phyloP scores from a whole-genome alignment of 495 filamentous ascomycete genomes.

The Cairneyella variabilis region DNA sequence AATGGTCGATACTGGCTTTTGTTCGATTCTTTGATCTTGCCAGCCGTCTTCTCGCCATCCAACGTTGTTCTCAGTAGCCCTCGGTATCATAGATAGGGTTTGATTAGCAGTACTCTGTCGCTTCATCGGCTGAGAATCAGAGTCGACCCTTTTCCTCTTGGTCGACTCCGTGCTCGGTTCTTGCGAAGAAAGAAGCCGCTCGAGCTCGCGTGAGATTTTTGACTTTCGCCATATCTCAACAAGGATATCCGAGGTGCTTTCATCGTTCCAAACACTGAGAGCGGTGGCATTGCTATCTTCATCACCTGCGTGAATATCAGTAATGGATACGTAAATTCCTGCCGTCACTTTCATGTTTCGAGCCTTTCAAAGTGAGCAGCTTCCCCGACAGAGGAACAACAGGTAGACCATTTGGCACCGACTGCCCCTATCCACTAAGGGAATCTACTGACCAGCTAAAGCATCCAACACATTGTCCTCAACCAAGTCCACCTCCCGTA shows the following conservation, averaged over 20 bases:
- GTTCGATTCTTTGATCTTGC: neutral
- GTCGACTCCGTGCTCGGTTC: slow-evolving; percentile 9
- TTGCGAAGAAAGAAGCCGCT: slow-evolving; percentile 47
- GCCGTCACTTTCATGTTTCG: too few species aligned
- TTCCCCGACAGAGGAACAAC: too few species aligned
- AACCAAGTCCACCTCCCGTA: slow-evolving; percentile 22
- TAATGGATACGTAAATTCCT: neutral
- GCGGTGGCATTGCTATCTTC: slow-evolving; percentile 10
- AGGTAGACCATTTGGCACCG: too few species aligned
- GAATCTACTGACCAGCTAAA: slow-evolving; percentile 1
- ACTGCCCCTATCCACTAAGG: too few species aligned
- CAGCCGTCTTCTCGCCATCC: neutral
- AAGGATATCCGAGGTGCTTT: slow-evolving; percentile 45
- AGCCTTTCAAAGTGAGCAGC: too few species aligned
- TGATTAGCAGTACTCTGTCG: slow-evolving; percentile 19
- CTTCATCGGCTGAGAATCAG: slow-evolving; percentile 35
- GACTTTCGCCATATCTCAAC: slow-evolving; percentile 58
- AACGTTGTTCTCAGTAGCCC: neutral
- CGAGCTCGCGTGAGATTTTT: slow-evolving; percentile 48
- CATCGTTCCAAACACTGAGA: slow-evolving; percentile 40
- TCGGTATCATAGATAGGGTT: neutral
- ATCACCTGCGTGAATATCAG: neutral
- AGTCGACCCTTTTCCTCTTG: slow-evolving; percentile 27
- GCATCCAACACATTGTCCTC: slow-evolving; percentile 22
- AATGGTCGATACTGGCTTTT: neutral